Conservation (phyloP, 306 rosid species). For the Prunus dulcis region DNA sequence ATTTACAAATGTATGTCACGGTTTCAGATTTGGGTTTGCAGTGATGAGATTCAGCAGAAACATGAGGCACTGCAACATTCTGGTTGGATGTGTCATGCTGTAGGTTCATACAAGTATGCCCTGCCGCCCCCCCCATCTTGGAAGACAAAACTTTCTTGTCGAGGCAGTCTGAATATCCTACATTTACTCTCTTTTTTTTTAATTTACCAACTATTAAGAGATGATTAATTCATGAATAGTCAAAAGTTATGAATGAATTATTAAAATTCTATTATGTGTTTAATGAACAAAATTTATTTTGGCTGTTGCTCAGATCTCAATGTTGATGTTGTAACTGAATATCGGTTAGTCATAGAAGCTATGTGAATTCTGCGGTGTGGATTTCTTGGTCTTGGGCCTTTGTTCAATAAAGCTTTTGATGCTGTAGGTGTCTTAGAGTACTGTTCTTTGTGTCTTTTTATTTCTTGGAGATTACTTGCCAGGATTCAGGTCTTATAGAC, state of each 20-base stretch:
- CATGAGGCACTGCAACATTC: conserved; percentile 41
- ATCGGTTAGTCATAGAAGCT: background rate
- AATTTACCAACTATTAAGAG: background rate
- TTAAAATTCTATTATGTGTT: background rate
- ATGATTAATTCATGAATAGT: background rate
- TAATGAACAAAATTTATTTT: background rate
- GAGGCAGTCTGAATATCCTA: background rate
- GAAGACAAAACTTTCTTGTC: conserved; percentile 10
- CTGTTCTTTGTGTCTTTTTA: background rate
- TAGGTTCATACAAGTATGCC: conserved; percentile 90
- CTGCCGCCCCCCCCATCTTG: conserved; percentile 15
- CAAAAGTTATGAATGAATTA: background rate
- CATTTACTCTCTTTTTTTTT: background rate
- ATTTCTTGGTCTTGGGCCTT: background rate
- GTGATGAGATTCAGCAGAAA: conserved; percentile 48
- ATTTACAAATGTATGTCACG: conserved; percentile 24
- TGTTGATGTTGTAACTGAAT: background rate
- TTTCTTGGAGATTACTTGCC: background rate
- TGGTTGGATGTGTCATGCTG: conserved; percentile 93
- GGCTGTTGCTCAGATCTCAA: background rate
- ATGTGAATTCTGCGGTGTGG: background rate
- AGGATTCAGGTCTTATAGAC: background rate
- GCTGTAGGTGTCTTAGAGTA: background rate
- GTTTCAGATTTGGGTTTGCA: conserved; percentile 80
- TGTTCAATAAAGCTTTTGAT: background rate